Evolutionary conservation across 371 early-diverging fungal species (phyloP).

Genomic region (Mortierella sp.): DNA sequence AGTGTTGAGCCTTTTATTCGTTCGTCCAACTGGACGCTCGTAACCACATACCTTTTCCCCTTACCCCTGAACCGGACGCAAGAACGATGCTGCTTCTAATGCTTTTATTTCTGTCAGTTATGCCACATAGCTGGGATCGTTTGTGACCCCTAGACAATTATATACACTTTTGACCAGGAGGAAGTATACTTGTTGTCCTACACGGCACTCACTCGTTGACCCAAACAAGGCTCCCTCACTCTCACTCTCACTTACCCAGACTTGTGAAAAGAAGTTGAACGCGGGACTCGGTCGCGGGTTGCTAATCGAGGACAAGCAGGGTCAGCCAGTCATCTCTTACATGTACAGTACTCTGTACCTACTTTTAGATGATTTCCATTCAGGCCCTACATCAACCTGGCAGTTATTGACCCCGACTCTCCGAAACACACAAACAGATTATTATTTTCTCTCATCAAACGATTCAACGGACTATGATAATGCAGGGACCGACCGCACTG

Average conservation of each 20-base stretch:
- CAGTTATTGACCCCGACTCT: not conserved
- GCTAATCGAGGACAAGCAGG: not conserved
- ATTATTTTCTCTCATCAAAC: not conserved
- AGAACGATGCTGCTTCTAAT: not conserved
- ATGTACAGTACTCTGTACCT: not conserved
- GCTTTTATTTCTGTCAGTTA: not conserved
- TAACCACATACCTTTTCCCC: not conserved
- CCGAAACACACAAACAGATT: not conserved
- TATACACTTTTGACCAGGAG: too few relatives aligned
- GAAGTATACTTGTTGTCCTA: too few relatives aligned
- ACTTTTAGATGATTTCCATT: not conserved
- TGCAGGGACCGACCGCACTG: not conserved
- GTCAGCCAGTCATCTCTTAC: not conserved
- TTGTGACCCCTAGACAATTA: too few relatives aligned
- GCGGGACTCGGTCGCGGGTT: not conserved
- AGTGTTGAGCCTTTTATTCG: not conserved
- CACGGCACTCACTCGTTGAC: too few relatives aligned
- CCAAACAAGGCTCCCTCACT: not conserved
- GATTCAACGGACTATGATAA: not conserved
- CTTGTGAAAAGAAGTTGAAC: too few relatives aligned
- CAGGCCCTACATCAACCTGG: not conserved
- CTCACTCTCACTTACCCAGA: not conserved
- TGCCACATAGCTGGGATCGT: not conserved
- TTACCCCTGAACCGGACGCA: not conserved
- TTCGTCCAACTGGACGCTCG: not conserved